Evolutionary conservation across 2,329 filamentous ascomycete genomes (phyloP).

Genomic region (Helminthosporium solani): DNA sequence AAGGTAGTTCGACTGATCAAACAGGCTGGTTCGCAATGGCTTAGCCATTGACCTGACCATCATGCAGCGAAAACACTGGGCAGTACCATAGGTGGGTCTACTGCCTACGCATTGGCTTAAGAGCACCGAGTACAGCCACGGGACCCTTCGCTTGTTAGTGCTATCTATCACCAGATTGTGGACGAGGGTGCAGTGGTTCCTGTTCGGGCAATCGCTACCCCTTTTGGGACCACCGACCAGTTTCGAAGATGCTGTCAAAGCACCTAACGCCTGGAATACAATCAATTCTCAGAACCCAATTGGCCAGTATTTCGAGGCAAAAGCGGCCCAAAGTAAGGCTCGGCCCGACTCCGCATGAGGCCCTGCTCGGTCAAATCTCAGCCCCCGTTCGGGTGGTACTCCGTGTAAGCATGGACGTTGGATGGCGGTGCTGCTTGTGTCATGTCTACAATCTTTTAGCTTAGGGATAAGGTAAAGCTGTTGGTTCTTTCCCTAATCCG

Average conservation of each 20-base stretch:
- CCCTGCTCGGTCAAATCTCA: neutral
- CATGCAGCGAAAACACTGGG: neutral
- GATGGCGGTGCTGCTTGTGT: neutral
- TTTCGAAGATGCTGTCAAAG: neutral
- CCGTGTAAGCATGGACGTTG: neutral
- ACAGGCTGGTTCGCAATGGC: too few relatives aligned
- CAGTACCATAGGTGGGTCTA: neutral
- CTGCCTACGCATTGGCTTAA: neutral
- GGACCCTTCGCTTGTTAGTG: too few relatives aligned
- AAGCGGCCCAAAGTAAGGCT: neutral
- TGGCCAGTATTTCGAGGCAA: neutral
- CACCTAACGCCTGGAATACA: neutral
- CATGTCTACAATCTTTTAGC: neutral
- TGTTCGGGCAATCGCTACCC: neutral
- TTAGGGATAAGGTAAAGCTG: too few relatives aligned
- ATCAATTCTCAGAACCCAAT: neutral
- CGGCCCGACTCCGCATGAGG: slow-evolving; percentile 6
- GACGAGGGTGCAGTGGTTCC: neutral
- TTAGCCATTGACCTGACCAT: neutral
- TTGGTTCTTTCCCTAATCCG: neutral
- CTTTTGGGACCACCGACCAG: neutral
- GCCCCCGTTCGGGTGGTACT: neutral
- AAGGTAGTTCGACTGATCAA: too few relatives aligned
- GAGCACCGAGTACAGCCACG: too few relatives aligned
- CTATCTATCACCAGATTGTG: neutral